Evolutionary conservation across 306 rosid genomes (phyloP), one percentile per base, ranked within the genome.

Genomic region (Vigna trinervia): DNA sequence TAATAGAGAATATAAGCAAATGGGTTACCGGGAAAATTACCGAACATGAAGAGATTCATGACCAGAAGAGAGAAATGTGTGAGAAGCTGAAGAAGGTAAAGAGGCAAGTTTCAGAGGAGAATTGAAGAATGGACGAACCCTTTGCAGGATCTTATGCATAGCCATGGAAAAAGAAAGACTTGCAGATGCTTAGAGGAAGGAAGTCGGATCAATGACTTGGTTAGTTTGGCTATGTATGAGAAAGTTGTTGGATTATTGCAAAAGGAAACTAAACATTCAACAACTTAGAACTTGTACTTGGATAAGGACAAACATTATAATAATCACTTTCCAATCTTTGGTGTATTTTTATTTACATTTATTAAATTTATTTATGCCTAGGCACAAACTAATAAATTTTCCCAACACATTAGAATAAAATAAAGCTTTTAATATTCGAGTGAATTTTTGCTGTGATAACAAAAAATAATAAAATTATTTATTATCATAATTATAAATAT

Each of bases 131-230:
- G 26, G 76, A 6, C 53, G 76, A 12, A 43, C 77, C 41, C 46
- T 63, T 68, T 39, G 77, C 13, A 23, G 48, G 46, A 84, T 13
- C 74, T 50, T 84, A 38, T 17, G 57, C 83, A 74, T 32, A 36
- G 73, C 12, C 79, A 53, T 69, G 54, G 61, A n/a, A 36, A 34
- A 62, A 3, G 3, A 62, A 36, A 36, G 69, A 19, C 30, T 54
- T 54, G 59, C 12, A 53, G 28, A 0, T 17, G 28, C 2, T 43
- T 12, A 5, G 17, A 14, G 43, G 43, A 60, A 60, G 14, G 10
- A 45, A 45, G n/a, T 1, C 28, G 39, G 1, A 26, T 12, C 4
- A 12, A 26, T 4, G 64, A 4, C 12, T 22, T 54, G 23, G 11
- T n/a, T 0, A 2, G 26, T 5, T 48, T 4, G 19, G 13, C n/a